phyloP scores from a whole-genome alignment of 108 stramenopile species.

The Aurantiochytrium sp. region DNA sequence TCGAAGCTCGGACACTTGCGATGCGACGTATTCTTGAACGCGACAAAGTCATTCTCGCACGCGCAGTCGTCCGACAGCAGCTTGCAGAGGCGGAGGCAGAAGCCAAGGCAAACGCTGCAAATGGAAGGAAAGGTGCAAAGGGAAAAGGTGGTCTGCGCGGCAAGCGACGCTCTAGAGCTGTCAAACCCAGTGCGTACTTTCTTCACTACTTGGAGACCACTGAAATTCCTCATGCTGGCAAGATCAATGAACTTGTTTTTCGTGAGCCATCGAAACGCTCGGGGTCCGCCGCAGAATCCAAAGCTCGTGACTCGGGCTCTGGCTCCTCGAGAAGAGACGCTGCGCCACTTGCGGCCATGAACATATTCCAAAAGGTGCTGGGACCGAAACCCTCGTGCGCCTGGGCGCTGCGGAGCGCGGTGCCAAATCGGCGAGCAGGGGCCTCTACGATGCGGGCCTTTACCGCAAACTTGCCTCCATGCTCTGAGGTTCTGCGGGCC shows the following conservation, averaged over 20 bases:
- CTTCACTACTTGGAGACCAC: not conserved
- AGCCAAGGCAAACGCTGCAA: not conserved
- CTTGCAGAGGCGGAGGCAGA: not conserved
- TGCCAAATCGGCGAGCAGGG: not conserved
- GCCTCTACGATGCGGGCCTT: not conserved
- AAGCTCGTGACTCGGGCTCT: not conserved
- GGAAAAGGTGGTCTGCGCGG: not conserved
- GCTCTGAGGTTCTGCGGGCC: not conserved
- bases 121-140: not conserved
- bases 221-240: not conserved
- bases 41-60: not conserved
- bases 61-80: not conserved
- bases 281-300: not conserved
- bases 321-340: not conserved
- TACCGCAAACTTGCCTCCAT: not conserved
- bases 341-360: not conserved
- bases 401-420: not conserved
- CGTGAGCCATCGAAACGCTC: not conserved
- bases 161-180: not conserved
- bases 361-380: not conserved
- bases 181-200: not conserved
- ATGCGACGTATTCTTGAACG: not conserved
- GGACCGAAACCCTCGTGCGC: not conserved
- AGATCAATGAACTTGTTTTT: not conserved
- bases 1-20: not conserved